These are phyloP conservation scores for Torulaspora gathmanii DNA, from an alignment of 805 yeast genomes.

Conservation along the genomic window DNA sequence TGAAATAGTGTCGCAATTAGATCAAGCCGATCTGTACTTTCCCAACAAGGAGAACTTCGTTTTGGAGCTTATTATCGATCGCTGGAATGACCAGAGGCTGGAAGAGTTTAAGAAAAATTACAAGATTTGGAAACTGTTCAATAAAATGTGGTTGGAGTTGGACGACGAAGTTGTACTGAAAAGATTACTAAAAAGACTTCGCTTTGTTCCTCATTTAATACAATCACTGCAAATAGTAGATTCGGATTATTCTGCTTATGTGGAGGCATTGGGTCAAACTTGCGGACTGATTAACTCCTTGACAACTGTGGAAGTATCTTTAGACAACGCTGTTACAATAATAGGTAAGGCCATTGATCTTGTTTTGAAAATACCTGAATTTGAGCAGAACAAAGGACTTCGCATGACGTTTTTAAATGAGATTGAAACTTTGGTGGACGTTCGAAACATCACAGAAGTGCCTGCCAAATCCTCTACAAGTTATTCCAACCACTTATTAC, in stretches of 20 bases:
- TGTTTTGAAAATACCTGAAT: not conserved
- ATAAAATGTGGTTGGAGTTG: slow-evolving; percentile 37
- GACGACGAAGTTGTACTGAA: slow-evolving; percentile 34
- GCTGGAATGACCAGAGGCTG: slow-evolving; percentile 49
- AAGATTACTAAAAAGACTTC: slow-evolving; percentile 42
- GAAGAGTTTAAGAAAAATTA: slow-evolving; percentile 41
- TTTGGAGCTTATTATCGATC: slow-evolving; percentile 55
- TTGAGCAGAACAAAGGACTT: not conserved
- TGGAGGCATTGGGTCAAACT: slow-evolving; percentile 17
- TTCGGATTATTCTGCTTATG: slow-evolving; percentile 10
- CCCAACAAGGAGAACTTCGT: slow-evolving; percentile 55
- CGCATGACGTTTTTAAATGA: slow-evolving; percentile 15
- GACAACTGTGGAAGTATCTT: slow-evolving; percentile 24
- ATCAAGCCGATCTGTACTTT: slow-evolving; percentile 41
- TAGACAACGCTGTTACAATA: slow-evolving; percentile 24
- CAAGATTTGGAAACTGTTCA: slow-evolving; percentile 49
- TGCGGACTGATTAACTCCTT: slow-evolving; percentile 24
- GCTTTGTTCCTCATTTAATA: slow-evolving; percentile 33
- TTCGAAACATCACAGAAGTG: slow-evolving; percentile 16
- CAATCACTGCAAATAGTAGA: slow-evolving; percentile 19
- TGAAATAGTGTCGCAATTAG: slow-evolving; percentile 32
- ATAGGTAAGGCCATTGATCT: slow-evolving; percentile 20
- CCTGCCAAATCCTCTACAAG: slow-evolving; percentile 19
- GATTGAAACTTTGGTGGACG: slow-evolving; percentile 22
- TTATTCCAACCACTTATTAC: slow-evolving; percentile 22